Evolutionary conservation across 345 rosid species (phyloP).

Genomic region (Psidium guajava): DNA sequence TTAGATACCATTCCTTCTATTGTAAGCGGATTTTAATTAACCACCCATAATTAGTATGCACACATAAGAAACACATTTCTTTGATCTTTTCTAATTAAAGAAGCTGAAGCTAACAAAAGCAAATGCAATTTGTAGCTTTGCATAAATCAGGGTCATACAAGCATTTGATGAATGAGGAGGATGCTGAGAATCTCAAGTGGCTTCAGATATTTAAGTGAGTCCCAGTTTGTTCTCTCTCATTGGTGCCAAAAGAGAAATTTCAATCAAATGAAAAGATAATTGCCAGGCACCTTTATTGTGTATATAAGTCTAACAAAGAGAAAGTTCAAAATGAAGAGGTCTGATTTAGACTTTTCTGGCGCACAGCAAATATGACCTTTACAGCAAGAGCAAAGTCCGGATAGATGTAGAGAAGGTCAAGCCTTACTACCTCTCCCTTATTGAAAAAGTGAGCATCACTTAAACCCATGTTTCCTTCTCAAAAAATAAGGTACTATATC

Average conservation of each 20-base stretch:
- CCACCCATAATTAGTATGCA: background rate
- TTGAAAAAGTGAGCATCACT: conserved; percentile 17
- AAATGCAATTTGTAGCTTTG: conserved; percentile 22
- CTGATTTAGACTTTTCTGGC: background rate
- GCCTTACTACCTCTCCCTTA: conserved; percentile 42
- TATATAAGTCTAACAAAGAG: background rate
- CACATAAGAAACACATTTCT: background rate
- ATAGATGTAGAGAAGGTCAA: conserved; percentile 41
- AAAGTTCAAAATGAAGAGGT: background rate
- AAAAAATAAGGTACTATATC: background rate
- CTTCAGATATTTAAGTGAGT: conserved; percentile 34
- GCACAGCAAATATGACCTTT: conserved; percentile 50
- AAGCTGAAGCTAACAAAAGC: background rate
- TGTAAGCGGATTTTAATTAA: conserved; percentile 8
- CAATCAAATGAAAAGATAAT: background rate
- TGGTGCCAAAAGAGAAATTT: background rate
- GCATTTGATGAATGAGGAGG: conserved; percentile 41
- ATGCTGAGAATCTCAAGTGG: conserved; percentile 39
- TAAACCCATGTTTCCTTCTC: background rate
- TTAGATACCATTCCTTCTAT: conserved; percentile 62
- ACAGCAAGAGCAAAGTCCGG: conserved; percentile 48
- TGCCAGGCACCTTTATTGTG: background rate
- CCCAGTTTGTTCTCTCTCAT: background rate
- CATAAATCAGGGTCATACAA: conserved; percentile 31
- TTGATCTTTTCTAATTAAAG: background rate